Evolutionary conservation across 2,329 filamentous ascomycete genomes (phyloP).

Genomic region (Talaromyces sp.): DNA sequence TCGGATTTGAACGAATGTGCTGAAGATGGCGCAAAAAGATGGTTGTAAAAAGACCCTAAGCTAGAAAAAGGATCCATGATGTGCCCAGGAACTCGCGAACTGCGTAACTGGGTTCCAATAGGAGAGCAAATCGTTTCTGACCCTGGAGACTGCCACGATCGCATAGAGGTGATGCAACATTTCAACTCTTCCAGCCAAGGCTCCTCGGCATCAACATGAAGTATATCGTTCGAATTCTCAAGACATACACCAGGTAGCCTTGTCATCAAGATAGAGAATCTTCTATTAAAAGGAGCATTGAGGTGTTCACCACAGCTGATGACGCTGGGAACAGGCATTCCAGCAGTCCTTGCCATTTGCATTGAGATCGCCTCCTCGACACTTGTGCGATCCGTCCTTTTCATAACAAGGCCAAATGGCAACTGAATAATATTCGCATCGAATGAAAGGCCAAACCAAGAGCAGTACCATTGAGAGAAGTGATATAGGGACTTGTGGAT

Average conservation of each 20-base stretch:
- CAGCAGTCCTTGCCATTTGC: constrained; percentile 28
- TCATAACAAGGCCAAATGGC: constrained; percentile 35
- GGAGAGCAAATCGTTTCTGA: constrained; percentile 24
- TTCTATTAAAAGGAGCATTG: constrained; percentile 11
- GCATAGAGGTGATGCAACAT: constrained; percentile 28
- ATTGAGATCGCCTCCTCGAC: constrained; percentile 32
- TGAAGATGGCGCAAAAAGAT: constrained; percentile 20
- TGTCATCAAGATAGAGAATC: constrained; percentile 38
- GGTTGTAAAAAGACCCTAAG: constrained; percentile 21
- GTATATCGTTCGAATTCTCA: constrained; percentile 20
- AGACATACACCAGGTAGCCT: constrained; percentile 30
- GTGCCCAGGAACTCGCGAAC: constrained; percentile 27
- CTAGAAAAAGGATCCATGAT: constrained; percentile 25
- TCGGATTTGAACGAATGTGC: constrained; percentile 21
- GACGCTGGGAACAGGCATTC: constrained; percentile 30
- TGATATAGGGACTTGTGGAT: constrained; percentile 23
- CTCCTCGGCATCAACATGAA: constrained; percentile 23
- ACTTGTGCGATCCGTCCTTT: constrained; percentile 32
- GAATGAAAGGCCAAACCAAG: constrained; percentile 19
- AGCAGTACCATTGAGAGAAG: constrained; percentile 28
- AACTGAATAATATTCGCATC: constrained; percentile 24
- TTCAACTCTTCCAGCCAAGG: constrained; percentile 31
- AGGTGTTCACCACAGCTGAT: constrained; percentile 29
- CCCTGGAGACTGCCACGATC: constrained; percentile 25
- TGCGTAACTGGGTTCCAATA: constrained; percentile 24